Conservation (phyloP, 495 filamentous ascomycete genomes). For the Venustampulla echinocandica region DNA sequence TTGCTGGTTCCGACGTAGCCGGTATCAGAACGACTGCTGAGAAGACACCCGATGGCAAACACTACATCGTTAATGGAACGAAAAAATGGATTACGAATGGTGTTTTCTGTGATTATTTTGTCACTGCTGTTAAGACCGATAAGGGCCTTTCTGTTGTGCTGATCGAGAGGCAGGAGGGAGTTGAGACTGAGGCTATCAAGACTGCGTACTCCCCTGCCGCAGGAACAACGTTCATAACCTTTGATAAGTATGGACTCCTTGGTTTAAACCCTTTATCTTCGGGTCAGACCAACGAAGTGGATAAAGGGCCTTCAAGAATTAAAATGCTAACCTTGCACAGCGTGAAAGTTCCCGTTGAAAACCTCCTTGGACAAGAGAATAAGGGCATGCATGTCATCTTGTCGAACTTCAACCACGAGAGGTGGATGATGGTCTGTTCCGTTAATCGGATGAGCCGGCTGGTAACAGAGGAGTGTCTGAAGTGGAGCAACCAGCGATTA, state of each 20-base stretch:
- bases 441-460: constrained; percentile 57
- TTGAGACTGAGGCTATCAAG: constrained; percentile 75
- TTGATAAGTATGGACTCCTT: constrained; percentile 37
- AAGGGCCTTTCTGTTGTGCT: constrained; percentile 76
- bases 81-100: constrained; percentile 97
- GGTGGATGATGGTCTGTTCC: constrained; percentile 60
- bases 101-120: constrained; percentile 75
- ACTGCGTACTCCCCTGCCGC: constrained; percentile 75
- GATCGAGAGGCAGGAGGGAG: constrained; percentile 59
- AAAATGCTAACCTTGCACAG: constrained; percentile 31
- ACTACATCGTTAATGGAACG: constrained; percentile 81
- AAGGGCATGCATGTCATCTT: constrained; percentile 87
- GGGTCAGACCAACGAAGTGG: too few species aligned
- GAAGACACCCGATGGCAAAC: constrained; percentile 73
- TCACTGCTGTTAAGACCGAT: constrained; percentile 69
- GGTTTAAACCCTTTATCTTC: too few species aligned
- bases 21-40: constrained; percentile 72
- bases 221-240: constrained; percentile 73
- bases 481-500: constrained; percentile 84
- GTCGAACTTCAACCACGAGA: constrained; percentile 78
- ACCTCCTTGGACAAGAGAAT: constrained; percentile 76
- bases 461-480: constrained; percentile 76
- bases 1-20: constrained; percentile 81
- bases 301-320: not conserved
- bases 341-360: constrained; percentile 72